A percentile compares a stretch with the other conserved stretches of the same genome.
phyloP scores from a whole-genome alignment of 2,329 filamentous ascomycete species.

The Corinectria fuckeliana region DNA sequence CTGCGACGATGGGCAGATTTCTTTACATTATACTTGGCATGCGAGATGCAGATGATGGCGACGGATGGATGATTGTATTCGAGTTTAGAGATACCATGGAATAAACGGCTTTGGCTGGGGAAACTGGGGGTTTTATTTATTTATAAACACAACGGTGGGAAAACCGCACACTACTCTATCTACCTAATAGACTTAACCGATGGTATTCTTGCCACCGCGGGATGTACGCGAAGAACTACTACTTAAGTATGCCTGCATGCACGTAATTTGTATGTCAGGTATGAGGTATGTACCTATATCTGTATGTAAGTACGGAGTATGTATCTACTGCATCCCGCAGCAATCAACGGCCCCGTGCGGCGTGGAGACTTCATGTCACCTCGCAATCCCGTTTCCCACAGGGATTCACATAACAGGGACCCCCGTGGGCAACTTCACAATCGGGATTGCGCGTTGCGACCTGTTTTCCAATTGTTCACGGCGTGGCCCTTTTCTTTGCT shows the following conservation, averaged over 20 bases:
- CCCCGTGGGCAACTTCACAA: background rate
- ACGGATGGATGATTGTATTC: background rate
- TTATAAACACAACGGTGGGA: background rate
- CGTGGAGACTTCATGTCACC: conserved; percentile 13
- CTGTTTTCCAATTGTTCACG: background rate
- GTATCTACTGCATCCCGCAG: background rate
- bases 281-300: background rate
- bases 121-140: background rate
- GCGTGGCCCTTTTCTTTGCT: background rate
- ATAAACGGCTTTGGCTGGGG: background rate
- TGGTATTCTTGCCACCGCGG: background rate
- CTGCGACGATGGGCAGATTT: background rate
- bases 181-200: background rate
- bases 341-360: conserved; percentile 6
- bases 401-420: conserved; percentile 11
- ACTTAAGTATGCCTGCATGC: too few species aligned
- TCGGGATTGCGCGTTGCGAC: background rate
- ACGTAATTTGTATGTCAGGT: background rate
- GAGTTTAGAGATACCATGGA: conserved; percentile 9
- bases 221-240: background rate
- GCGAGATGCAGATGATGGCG: background rate
- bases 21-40: conserved; percentile 1
- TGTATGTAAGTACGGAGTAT: too few species aligned
- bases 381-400: conserved; percentile 10
- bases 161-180: background rate